A percentile compares a stretch with the other conserved stretches of the same genome.
These are phyloP conservation scores for Candida qinlingensis DNA, from an alignment of 805 yeast genomes.

Conservation along the genomic window DNA sequence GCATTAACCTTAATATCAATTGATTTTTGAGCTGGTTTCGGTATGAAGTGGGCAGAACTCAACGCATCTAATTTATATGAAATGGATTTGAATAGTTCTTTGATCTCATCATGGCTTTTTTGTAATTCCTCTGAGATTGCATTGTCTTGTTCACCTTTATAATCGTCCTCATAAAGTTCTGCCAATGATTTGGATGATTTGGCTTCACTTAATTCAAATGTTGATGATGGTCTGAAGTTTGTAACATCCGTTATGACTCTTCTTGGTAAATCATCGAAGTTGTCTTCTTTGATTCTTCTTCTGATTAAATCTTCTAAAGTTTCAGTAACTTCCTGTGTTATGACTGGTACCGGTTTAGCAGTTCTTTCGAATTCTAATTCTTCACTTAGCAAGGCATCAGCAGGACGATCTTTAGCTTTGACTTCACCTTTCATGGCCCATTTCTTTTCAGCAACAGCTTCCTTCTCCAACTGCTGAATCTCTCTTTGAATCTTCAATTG, in stretches of 20 bases:
- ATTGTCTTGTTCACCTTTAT: slow-evolving; percentile 43
- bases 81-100: slow-evolving; percentile 54
- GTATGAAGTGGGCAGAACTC: slow-evolving; percentile 91
- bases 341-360: slow-evolving; percentile 92
- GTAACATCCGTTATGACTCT: slow-evolving; percentile 63
- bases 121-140: slow-evolving; percentile 56
- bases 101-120: slow-evolving; percentile 74
- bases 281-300: slow-evolving; percentile 66
- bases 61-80: slow-evolving; percentile 77
- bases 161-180: slow-evolving; percentile 86
- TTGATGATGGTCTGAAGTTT: slow-evolving; percentile 48
- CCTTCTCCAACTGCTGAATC: slow-evolving; percentile 75
- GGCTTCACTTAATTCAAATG: slow-evolving; percentile 69
- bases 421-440: slow-evolving; percentile 97
- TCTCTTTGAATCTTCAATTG: slow-evolving; percentile 73
- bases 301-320: slow-evolving; percentile 83
- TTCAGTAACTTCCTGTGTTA: slow-evolving; percentile 84
- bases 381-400: slow-evolving; percentile 77
- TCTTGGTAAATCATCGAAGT: slow-evolving; percentile 82
- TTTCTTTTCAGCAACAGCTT: slow-evolving; percentile 81
- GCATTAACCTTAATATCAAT: slow-evolving; percentile 79
- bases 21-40: slow-evolving; percentile 78
- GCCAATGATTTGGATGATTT: slow-evolving; percentile 88
- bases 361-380: slow-evolving; percentile 87
- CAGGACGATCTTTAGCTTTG: slow-evolving; percentile 71